Conservation (phyloP, 2,329 filamentous ascomycete genomes). For the Alternaria gaisen region DNA sequence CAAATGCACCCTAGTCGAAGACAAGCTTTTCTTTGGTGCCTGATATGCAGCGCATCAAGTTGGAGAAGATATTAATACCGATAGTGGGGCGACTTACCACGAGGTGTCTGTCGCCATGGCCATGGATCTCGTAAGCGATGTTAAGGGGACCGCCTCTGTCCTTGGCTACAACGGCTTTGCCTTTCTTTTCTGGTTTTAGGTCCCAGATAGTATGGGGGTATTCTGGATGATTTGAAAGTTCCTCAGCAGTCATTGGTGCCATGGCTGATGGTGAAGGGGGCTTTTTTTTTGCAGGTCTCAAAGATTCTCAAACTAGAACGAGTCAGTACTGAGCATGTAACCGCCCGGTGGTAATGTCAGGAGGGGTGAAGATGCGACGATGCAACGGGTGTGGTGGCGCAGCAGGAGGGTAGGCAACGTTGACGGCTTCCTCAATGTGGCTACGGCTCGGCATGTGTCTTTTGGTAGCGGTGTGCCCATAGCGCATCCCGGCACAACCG, state of each 20-base stretch:
- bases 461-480: constrained; percentile 19
- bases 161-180: constrained; percentile 70
- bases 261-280: constrained; percentile 16
- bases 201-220: constrained; percentile 73
- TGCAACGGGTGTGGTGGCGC: constrained; percentile 27
- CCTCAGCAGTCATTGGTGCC: constrained; percentile 60
- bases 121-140: constrained; percentile 83
- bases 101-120: constrained; percentile 74
- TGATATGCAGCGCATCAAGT: constrained; percentile 27
- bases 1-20: constrained; percentile 24
- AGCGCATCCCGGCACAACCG: constrained; percentile 13
- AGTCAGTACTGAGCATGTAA: constrained; percentile 15
- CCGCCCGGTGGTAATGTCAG: constrained; percentile 2
- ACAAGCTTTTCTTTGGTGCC: constrained; percentile 8
- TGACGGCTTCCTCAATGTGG: background rate
- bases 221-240: constrained; percentile 71
- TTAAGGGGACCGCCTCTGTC: constrained; percentile 77
- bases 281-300: background rate
- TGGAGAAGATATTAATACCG: constrained; percentile 19
- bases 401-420: constrained; percentile 8
- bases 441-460: constrained; percentile 3
- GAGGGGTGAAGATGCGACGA: constrained; percentile 9
- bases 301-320: constrained; percentile 9
- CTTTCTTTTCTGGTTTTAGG: constrained; percentile 71
- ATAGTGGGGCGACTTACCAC: constrained; percentile 66